Evolutionary conservation across 1,139 yeast species (phyloP), one percentile per base, ranked within the genome.

Genomic region (Geotrichum restrictum): DNA sequence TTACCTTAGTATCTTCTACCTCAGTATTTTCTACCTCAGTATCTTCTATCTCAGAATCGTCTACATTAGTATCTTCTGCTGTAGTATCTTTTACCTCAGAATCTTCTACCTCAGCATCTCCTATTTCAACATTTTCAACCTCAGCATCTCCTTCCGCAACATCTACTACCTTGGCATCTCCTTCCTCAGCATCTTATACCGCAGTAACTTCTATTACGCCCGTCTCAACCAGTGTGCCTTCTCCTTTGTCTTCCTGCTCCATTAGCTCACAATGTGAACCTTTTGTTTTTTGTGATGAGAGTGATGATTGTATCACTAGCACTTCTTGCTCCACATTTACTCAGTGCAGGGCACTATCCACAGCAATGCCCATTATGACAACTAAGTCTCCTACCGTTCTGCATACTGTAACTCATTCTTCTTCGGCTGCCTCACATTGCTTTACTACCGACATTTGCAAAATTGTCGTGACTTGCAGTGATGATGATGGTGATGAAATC

Each of bases 401-500:
- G n/a, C n/a, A n/a, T 24, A 24, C 29, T 24, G 29, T 24, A 24
- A 5, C 29, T 24, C 8, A 5, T 24, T 24, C 44, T 13, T 13
- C 32, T 13, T 39, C 32, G n/a, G 19, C 43, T 39, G 6, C 29
- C 3, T 3, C 27, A 5, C 11, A 8, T 32, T 48, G 51, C 42
- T 6, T 3, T 13, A 33, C 51, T 24, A 33, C 31, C 22, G 42
- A 38, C 29, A 19, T 29, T 5, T 48, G 51, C 27, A 33, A 39
- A 2, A 32, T 31, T 10, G 21, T 40, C 16, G 49, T 50, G 10
- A 4, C 44, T 18, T 50, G 49, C 34, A 19, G 21, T 14, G 51
- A 46, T 14, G 27, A 21, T 32, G 49, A 50, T 74, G 39, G 68
- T 76, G 36, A 64, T 65, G 51, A 74, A 69, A 44, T 14, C 29